phyloP scores from a whole-genome alignment of 441 rosid species.

The Sinapis alba region DNA sequence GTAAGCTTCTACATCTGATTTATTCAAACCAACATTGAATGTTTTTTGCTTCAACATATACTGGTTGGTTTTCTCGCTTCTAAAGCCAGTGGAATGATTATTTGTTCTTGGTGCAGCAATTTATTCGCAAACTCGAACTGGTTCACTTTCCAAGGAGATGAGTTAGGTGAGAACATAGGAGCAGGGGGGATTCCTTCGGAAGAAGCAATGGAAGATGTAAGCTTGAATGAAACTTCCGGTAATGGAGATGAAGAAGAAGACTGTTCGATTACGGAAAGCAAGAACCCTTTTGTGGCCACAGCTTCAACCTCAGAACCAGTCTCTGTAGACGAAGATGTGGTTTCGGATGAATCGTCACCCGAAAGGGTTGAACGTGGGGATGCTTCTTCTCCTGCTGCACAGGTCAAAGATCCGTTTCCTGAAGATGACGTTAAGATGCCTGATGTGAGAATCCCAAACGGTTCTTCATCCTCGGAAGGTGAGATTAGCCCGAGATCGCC shows the following conservation, averaged over 20 bases:
- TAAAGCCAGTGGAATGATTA: not conserved
- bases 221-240: constrained; percentile 67
- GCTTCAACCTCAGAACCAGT: constrained; percentile 55
- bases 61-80: not conserved
- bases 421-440: constrained; percentile 46
- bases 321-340: constrained; percentile 53
- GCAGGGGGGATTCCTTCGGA: constrained; percentile 54
- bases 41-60: constrained; percentile 1
- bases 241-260: constrained; percentile 87
- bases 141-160: constrained; percentile 96
- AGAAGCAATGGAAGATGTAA: constrained; percentile 77
- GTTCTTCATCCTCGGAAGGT: constrained; percentile 52
- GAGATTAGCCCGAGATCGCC: constrained; percentile 56
- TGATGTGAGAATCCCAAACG: constrained; percentile 49
- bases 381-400: constrained; percentile 46
- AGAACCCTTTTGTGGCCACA: constrained; percentile 41
- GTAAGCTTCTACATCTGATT: constrained; percentile 46
- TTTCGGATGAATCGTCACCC: constrained; percentile 58
- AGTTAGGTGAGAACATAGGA: constrained; percentile 54
- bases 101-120: constrained; percentile 56
- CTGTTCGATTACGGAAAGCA: constrained; percentile 52
- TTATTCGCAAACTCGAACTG: constrained; percentile 93
- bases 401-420: constrained; percentile 57
- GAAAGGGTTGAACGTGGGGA: constrained; percentile 86
- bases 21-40: not conserved